These are phyloP conservation scores for Malassezia brasiliensis DNA, from an alignment of 1,284 basidiomycete species.

Conservation along the genomic window DNA sequence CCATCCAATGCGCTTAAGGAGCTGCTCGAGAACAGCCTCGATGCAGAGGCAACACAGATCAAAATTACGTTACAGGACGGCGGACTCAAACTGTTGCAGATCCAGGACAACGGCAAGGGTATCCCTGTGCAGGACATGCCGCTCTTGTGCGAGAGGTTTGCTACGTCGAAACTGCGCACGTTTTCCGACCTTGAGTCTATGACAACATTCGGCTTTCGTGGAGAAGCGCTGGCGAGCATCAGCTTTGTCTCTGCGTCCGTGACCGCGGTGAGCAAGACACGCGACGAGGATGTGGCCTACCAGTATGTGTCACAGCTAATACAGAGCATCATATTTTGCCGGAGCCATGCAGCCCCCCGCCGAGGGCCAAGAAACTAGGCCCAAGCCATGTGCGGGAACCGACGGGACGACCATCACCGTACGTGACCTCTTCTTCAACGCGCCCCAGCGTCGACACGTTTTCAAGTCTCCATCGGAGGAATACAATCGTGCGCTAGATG, in stretches of 20 bases:
- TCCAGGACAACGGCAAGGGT: conserved; percentile 91
- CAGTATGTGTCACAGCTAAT: conserved; percentile 14
- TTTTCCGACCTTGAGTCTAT: conserved; percentile 81
- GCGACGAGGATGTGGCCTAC: conserved; percentile 33
- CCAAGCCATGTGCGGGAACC: conserved; percentile 83
- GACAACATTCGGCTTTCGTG: conserved; percentile 89
- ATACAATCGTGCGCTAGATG: conserved; percentile 80
- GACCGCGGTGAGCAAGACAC: conserved; percentile 68
- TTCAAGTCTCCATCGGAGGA: conserved; percentile 80
- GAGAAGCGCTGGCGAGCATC: conserved; percentile 92
- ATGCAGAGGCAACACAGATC: conserved; percentile 80
- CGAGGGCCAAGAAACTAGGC: conserved; percentile 47
- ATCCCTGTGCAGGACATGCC: conserved; percentile 69
- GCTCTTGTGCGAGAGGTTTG: conserved; percentile 86
- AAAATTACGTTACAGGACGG: conserved; percentile 86
- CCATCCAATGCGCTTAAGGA: conserved; percentile 95
- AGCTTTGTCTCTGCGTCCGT: conserved; percentile 79
- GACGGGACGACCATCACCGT: conserved; percentile 89
- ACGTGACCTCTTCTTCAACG: conserved; percentile 92
- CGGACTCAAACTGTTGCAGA: conserved; percentile 86
- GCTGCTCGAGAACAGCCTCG: conserved; percentile 84
- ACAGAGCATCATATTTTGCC: conserved; percentile 32
- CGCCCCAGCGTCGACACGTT: conserved; percentile 74
- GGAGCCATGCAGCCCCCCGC: conserved; percentile 23
- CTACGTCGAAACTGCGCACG: conserved; percentile 80